phyloP scores from a whole-genome alignment of 495 filamentous ascomycete genomes.

The Tetracladium marchalianum region DNA sequence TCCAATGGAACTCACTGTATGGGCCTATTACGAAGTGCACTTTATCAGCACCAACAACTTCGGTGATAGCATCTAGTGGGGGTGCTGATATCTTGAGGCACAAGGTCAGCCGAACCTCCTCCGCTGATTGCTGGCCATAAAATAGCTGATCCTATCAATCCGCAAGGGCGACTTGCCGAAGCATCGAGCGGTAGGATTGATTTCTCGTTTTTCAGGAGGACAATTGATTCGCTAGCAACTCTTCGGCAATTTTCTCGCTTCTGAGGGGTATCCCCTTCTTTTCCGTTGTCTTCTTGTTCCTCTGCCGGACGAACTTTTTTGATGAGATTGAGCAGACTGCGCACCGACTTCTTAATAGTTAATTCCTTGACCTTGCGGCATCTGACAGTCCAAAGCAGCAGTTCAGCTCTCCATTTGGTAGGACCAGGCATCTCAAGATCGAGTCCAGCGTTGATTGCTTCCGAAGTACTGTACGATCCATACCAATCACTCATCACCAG shows the following conservation, averaged over 20 bases:
- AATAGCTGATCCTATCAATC: slow-evolving; percentile 28
- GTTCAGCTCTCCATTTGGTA: slow-evolving; percentile 39
- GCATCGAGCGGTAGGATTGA: slow-evolving; percentile 37
- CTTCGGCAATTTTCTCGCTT: slow-evolving; percentile 33
- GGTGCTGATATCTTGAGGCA: slow-evolving; percentile 53
- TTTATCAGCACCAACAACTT: slow-evolving; percentile 57
- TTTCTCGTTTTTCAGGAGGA: slow-evolving; percentile 50
- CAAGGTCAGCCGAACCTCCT: slow-evolving; percentile 55
- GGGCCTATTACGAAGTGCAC: not conserved
- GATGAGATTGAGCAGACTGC: slow-evolving; percentile 38
- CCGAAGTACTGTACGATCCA: slow-evolving; percentile 36
- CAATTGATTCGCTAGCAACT: slow-evolving; percentile 43
- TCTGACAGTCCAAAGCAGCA: slow-evolving; percentile 29
- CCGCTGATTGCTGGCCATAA: slow-evolving; percentile 54
- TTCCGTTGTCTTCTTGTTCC: slow-evolving; percentile 32
- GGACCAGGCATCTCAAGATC: slow-evolving; percentile 55
- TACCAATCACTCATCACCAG: slow-evolving; percentile 47
- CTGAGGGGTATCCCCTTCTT: slow-evolving; percentile 21
- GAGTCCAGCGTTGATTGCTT: slow-evolving; percentile 43
- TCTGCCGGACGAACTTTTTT: slow-evolving; percentile 38
- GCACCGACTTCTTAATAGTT: slow-evolving; percentile 37
- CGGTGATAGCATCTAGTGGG: slow-evolving; percentile 54
- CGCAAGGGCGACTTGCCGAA: slow-evolving; percentile 22
- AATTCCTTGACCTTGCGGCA: slow-evolving; percentile 35
- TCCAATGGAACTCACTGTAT: not conserved